These are phyloP conservation scores for Fusarium sp. DNA, from an alignment of 2,329 filamentous ascomycete genomes.

Conservation along the genomic window DNA sequence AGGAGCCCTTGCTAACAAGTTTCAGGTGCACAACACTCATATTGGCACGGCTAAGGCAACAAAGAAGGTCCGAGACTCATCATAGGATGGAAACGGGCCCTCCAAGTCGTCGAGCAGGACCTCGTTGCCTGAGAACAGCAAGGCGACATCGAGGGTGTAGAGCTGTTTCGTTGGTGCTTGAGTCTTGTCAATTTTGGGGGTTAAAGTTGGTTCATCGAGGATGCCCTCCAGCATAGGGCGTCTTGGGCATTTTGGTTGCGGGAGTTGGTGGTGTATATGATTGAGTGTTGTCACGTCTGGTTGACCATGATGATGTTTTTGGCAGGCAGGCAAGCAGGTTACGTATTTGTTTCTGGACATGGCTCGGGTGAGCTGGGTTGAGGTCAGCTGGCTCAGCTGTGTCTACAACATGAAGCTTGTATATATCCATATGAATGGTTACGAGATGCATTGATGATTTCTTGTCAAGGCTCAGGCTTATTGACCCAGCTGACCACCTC, in stretches of 20 bases:
- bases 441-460: conserved; percentile 23
- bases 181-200: conserved; percentile 15
- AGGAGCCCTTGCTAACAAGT: conserved; percentile 23
- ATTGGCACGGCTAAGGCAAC: conserved; percentile 90
- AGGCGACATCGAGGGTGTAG: neutral
- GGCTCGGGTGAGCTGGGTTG: conserved; percentile 21
- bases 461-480: neutral
- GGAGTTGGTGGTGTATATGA: conserved; percentile 46
- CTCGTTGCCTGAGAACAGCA: conserved; percentile 14
- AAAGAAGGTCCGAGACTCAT: conserved; percentile 68
- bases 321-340: conserved; percentile 33
- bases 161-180: conserved; percentile 14
- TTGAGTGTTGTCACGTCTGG: conserved; percentile 40
- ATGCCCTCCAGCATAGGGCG: conserved; percentile 31
- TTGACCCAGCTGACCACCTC: too few species aligned
- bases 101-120: conserved; percentile 9
- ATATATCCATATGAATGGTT: conserved; percentile 45
- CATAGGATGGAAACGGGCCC: conserved; percentile 27
- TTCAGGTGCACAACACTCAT: conserved; percentile 86
- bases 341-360: conserved; percentile 43
- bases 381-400: conserved; percentile 6
- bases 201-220: conserved; percentile 16
- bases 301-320: conserved; percentile 41
- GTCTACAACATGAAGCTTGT: conserved; percentile 34
- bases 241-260: conserved; percentile 31